Conservation (phyloP, 2,329 filamentous ascomycete species). For the Ophiocordyceps camponoti-saundersi region DNA sequence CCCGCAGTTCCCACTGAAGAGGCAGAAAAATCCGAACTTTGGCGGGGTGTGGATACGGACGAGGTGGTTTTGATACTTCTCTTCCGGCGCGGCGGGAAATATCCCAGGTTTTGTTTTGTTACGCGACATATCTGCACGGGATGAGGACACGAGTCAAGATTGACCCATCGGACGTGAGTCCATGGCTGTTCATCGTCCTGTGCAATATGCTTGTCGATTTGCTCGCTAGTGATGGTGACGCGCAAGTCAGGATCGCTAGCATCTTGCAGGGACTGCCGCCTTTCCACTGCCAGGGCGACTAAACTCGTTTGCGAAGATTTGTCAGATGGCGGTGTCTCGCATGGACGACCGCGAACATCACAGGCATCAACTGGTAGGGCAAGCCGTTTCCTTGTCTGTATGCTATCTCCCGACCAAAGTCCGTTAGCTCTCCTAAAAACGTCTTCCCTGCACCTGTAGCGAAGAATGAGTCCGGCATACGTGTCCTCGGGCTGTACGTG, state of each 20-base stretch:
- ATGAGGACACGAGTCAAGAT: slow-evolving; percentile 49
- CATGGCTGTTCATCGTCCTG: slow-evolving; percentile 49
- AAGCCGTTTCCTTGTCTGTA: slow-evolving; percentile 68
- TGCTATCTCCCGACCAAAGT: slow-evolving; percentile 84
- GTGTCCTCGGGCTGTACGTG: slow-evolving; percentile 71
- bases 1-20: slow-evolving; percentile 19
- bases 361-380: slow-evolving; percentile 82
- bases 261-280: background rate
- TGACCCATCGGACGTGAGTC: slow-evolving; percentile 81
- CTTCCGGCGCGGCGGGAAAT: slow-evolving; percentile 80
- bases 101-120: slow-evolving; percentile 64
- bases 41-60: slow-evolving; percentile 47
- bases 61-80: slow-evolving; percentile 59
- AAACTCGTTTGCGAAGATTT: background rate
- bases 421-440: slow-evolving; percentile 76
- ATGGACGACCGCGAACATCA: slow-evolving; percentile 58
- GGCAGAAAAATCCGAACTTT: slow-evolving; percentile 43
- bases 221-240: background rate
- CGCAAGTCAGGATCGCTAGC: background rate
- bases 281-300: background rate
- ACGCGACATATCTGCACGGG: slow-evolving; percentile 78
- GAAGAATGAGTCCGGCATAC: slow-evolving; percentile 77
- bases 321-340: slow-evolving; percentile 22
- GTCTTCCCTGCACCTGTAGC: slow-evolving; percentile 73
- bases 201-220: slow-evolving; percentile 25